phyloP scores from a whole-genome alignment of 441 rosid genomes.

The Theobroma grandiflorum region DNA sequence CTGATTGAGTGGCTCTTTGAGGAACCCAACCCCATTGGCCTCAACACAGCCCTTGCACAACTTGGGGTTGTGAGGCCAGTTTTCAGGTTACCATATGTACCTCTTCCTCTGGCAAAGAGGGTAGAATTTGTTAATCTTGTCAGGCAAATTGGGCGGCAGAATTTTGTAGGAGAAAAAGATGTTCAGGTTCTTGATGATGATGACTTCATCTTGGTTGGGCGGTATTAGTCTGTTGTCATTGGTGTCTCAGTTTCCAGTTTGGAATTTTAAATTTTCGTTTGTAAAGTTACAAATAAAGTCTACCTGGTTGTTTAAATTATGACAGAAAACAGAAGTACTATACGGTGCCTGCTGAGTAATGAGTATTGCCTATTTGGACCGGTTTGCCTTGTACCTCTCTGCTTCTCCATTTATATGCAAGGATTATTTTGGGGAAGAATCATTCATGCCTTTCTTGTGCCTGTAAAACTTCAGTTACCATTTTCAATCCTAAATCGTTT shows the following conservation, averaged over 20 bases:
- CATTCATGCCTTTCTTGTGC: background rate
- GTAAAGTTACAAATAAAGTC: background rate
- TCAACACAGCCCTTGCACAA: conserved; percentile 90
- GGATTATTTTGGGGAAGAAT: background rate
- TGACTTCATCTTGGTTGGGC: conserved; percentile 68
- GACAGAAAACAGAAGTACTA: background rate
- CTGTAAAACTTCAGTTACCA: background rate
- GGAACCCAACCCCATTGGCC: conserved; percentile 85
- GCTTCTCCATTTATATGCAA: background rate
- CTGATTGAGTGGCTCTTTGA: conserved; percentile 78
- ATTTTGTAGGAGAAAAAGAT: conserved; percentile 78
- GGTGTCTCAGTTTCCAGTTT: background rate
- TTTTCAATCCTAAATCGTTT: background rate
- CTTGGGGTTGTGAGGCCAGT: conserved; percentile 87
- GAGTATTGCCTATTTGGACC: background rate
- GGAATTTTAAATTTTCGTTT: background rate
- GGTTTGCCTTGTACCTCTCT: background rate
- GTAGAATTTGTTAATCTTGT: conserved; percentile 78
- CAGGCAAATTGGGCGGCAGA: conserved; percentile 67
- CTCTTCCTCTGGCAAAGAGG: conserved; percentile 70
- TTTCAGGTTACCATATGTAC: conserved; percentile 86
- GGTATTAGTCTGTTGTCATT: conserved; percentile 52
- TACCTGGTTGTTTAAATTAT: background rate
- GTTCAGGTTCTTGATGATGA: conserved; percentile 82
- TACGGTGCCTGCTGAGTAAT: background rate